Evolutionary conservation across 2,329 filamentous ascomycete species (phyloP), one percentile per base, ranked within the genome.

Genomic region (Simplicillium sp.): DNA sequence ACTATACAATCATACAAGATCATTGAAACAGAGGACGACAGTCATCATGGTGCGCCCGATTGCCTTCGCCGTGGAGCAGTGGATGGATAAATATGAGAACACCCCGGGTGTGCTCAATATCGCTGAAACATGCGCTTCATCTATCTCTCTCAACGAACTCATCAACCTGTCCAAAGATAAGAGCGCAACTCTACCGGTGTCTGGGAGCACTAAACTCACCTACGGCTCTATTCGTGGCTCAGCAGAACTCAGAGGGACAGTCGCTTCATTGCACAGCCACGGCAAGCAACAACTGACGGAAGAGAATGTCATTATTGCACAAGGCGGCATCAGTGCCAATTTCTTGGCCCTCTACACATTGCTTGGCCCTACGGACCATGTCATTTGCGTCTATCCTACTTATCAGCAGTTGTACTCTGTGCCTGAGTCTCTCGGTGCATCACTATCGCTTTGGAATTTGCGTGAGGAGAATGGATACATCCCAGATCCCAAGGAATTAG

Each of bases 381-480:
- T 90, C 36, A 74, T 94, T 44, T 92, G 85, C 53, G 84, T 92
- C 43, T 86, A 88, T 55, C 87, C 88, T 11, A 90, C 86, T 1
- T 94, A 92, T 53, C 85, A 92, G 57, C 86, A 92, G 52, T 71
- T 94, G 2, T 92, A 90, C 54, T 68, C 78, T 9, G 75, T 94
- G 1, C 86, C 87, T 0, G 69, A 71, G 48, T 82, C 79, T 31
- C 64, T 94, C 5, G 87, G 87, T 0, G 86, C 85, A 1, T 76
- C 86, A 44, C 83, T 94, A 13, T 79, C 80, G 34, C 58, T 90
- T 11, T 94, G 87, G 87, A 78, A 75, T 54, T 69, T 87, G 8
- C 72, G 70, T 37, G 69, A 75, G 32, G 67, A 77, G 16, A 72
- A 85, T 37, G 70, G 73, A 13, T 92, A 82, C 66, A 61, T 82